These are phyloP conservation scores for Lasiosphaeria hispida DNA, from an alignment of 495 filamentous ascomycete genomes.

Conservation along the genomic window DNA sequence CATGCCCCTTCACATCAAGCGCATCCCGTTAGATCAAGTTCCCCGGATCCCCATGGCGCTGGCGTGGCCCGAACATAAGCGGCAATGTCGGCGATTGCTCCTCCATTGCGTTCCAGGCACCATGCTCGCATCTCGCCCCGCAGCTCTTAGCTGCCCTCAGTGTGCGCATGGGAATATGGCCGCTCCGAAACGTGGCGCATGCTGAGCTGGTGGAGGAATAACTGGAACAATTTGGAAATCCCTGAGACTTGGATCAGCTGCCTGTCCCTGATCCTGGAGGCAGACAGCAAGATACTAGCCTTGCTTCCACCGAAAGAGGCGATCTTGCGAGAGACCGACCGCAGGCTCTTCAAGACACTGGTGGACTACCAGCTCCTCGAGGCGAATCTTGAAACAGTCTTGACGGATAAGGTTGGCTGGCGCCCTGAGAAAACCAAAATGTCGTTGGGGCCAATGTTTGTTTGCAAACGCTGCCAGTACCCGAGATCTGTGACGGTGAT, in stretches of 20 bases:
- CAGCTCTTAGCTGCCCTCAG: conserved; percentile 46
- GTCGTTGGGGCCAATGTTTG: conserved; percentile 35
- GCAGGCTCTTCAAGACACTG: conserved; percentile 38
- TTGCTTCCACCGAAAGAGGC: background rate
- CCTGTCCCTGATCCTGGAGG: conserved; percentile 42
- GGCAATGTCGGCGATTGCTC: conserved; percentile 44
- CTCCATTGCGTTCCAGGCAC: conserved; percentile 46
- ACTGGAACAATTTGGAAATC: conserved; percentile 43
- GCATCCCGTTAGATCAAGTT: conserved; percentile 21
- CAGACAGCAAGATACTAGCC: conserved; percentile 29
- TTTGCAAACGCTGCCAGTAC: conserved; percentile 41
- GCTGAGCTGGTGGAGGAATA: conserved; percentile 36
- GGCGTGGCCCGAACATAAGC: conserved; percentile 25
- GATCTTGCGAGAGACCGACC: conserved; percentile 31
- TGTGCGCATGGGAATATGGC: conserved; percentile 41
- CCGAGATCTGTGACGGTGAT: conserved; percentile 49
- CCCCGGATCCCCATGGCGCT: conserved; percentile 41
- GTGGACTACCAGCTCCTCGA: conserved; percentile 49
- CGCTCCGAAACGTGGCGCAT: conserved; percentile 36
- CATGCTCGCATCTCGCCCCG: conserved; percentile 38
- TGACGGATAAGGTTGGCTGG: conserved; percentile 39
- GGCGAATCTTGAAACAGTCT: conserved; percentile 39
- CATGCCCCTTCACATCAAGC: conserved; percentile 41
- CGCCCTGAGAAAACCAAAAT: conserved; percentile 39
- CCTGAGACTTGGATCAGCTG: conserved; percentile 49